phyloP scores from a whole-genome alignment of 768 basidiomycete genomes.

The Russula sp. region DNA sequence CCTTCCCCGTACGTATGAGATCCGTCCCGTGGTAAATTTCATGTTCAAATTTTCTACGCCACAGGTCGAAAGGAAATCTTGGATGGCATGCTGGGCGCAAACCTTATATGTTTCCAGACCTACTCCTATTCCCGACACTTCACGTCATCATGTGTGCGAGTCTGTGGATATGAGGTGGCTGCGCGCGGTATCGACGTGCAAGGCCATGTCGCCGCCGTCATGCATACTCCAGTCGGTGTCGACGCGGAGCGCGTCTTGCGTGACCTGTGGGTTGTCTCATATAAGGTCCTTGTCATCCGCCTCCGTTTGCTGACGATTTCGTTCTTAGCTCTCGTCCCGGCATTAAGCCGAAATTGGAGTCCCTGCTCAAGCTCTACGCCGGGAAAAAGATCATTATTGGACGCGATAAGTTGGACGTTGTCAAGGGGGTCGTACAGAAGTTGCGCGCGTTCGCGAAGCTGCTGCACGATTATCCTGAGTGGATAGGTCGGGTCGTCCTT shows the following conservation, averaged over 20 bases:
- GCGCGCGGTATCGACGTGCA: constrained; percentile 73
- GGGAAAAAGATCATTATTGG: constrained; percentile 99
- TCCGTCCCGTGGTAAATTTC: constrained; percentile 4
- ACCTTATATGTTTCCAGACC: constrained; percentile 95
- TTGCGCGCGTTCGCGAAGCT: constrained; percentile 95
- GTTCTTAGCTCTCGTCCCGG: constrained; percentile 61
- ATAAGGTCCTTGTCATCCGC: background rate
- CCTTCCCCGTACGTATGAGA: constrained; percentile 65
- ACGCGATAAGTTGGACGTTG: constrained; percentile 96
- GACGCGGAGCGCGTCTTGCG: constrained; percentile 86
- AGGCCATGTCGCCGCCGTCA: constrained; percentile 77
- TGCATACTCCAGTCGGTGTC: constrained; percentile 93
- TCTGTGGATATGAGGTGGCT: constrained; percentile 90
- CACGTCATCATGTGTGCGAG: constrained; percentile 89
- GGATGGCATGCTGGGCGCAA: constrained; percentile 97
- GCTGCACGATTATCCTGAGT: constrained; percentile 89
- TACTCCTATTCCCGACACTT: constrained; percentile 97
- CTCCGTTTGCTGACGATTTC: constrained; percentile 9
- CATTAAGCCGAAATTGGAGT: constrained; percentile 85
- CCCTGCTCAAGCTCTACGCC: constrained; percentile 79
- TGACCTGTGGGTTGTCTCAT: constrained; percentile 53
- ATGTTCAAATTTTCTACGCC: constrained; percentile 15
- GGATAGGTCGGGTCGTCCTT: constrained; percentile 86
- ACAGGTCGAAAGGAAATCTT: constrained; percentile 85
- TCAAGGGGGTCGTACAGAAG: constrained; percentile 98